Evolutionary conservation across 2,329 filamentous ascomycete genomes (phyloP).

Genomic region (Diaporthe sp.): DNA sequence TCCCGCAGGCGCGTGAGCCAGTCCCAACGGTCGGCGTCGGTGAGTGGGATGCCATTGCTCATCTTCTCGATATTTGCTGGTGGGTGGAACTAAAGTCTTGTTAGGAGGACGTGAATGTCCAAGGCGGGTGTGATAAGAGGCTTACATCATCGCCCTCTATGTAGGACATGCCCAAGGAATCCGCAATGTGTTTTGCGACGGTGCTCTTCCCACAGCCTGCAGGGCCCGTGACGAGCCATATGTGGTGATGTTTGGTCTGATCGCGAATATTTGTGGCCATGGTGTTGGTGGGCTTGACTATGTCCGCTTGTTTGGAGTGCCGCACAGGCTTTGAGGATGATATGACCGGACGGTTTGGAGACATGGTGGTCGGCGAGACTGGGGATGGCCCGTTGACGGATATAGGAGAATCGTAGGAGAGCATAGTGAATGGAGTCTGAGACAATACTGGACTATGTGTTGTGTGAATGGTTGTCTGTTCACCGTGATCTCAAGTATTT

Average conservation of each 20-base stretch:
- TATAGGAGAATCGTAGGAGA: slow-evolving; percentile 65
- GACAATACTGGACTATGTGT: not conserved
- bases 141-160: slow-evolving; percentile 84
- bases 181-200: slow-evolving; percentile 75
- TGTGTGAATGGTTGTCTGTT: not conserved
- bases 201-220: slow-evolving; percentile 86
- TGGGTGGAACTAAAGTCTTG: slow-evolving; percentile 77
- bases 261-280: slow-evolving; percentile 46
- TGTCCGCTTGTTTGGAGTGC: slow-evolving; percentile 46
- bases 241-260: slow-evolving; percentile 69
- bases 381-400: slow-evolving; percentile 58
- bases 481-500: not conserved
- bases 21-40: slow-evolving; percentile 96
- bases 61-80: slow-evolving; percentile 91
- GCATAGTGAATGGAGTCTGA: slow-evolving; percentile 53
- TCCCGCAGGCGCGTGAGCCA: slow-evolving; percentile 88
- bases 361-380: slow-evolving; percentile 47
- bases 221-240: slow-evolving; percentile 85
- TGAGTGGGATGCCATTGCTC: slow-evolving; percentile 85
- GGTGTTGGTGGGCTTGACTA: slow-evolving; percentile 49
- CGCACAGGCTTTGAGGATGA: slow-evolving; percentile 48
- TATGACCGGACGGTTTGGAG: slow-evolving; percentile 46
- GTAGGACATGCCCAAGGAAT: slow-evolving; percentile 75
- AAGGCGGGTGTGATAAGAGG: slow-evolving; percentile 41
- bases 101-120: slow-evolving; percentile 20